A percentile compares a stretch with the other conserved stretches of the same genome.
Evolutionary conservation across 2,329 filamentous ascomycete genomes (phyloP).

Genomic region (Drechslerella stenobrocha): DNA sequence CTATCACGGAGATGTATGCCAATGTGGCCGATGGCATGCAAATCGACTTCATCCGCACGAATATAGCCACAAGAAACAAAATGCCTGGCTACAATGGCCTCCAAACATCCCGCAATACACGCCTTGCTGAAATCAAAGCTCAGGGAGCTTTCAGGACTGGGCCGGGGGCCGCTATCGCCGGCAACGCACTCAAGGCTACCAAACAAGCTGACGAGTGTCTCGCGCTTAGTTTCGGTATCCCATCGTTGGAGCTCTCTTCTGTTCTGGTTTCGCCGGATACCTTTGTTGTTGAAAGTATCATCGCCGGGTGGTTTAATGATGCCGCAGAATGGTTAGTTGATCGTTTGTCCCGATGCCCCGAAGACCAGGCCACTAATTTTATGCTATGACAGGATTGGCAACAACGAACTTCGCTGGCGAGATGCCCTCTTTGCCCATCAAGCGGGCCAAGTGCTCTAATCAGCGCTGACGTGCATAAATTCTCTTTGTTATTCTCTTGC

Average conservation of each 20-base stretch:
- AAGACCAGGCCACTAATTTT: no score
- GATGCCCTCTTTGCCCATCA: constrained; percentile 16
- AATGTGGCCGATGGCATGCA: constrained; percentile 31
- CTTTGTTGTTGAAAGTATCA: constrained; percentile 24
- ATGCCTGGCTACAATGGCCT: not conserved
- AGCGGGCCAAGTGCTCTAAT: not conserved
- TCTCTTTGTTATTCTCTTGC: no score
- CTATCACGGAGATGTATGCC: constrained; percentile 31
- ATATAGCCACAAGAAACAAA: constrained; percentile 3
- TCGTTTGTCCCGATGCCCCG: no score
- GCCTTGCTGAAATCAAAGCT: not conserved
- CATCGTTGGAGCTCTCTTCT: constrained; percentile 34
- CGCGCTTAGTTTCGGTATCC: constrained; percentile 4
- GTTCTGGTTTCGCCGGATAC: constrained; percentile 22
- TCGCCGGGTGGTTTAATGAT: constrained; percentile 36
- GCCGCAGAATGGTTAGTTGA: constrained; percentile 18
- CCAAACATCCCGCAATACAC: constrained; percentile 1
- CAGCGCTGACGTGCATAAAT: no score
- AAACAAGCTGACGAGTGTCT: constrained; percentile 4
- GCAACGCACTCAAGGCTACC: not conserved
- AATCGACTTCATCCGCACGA: constrained; percentile 28
- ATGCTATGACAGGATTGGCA: constrained; percentile 14
- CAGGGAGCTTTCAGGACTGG: constrained; percentile 8
- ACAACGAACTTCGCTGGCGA: constrained; percentile 22
- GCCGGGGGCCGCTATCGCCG: not conserved